Evolutionary conservation across 805 yeast species (phyloP).

Genomic region (Ogataea thermomethanolica): DNA sequence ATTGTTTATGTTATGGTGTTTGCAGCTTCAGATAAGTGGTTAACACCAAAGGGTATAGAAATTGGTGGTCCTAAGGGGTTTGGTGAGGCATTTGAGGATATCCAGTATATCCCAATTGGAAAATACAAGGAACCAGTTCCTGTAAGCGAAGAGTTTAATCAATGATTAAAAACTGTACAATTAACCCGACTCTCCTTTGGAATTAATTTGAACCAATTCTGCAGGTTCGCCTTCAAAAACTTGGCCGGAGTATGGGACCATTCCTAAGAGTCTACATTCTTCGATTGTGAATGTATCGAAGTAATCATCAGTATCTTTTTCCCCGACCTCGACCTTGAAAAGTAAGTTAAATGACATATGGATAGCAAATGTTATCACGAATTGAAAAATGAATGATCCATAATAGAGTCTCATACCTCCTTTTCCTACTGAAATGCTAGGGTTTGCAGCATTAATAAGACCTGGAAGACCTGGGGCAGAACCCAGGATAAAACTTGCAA

Average conservation of each 20-base stretch:
- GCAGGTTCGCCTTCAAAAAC: slow-evolving; percentile 3
- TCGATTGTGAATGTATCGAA: slow-evolving; percentile 31
- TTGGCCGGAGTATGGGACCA: slow-evolving; percentile 21
- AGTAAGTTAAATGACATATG: slow-evolving; percentile 34
- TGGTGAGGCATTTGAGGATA: slow-evolving; percentile 31
- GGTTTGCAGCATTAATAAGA: slow-evolving; percentile 32
- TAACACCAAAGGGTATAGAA: slow-evolving; percentile 33
- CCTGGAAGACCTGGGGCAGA: slow-evolving; percentile 52
- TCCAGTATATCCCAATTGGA: slow-evolving; percentile 38
- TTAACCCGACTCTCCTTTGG: neutral
- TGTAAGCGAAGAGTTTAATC: slow-evolving; percentile 10
- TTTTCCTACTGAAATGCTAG: slow-evolving; percentile 19
- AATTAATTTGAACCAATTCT: neutral
- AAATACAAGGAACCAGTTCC: slow-evolving; percentile 22
- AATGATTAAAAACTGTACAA: neutral
- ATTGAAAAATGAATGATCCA: slow-evolving; percentile 43
- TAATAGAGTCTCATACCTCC: slow-evolving; percentile 42
- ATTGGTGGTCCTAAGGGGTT: slow-evolving; percentile 40
- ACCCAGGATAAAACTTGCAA: slow-evolving; percentile 37
- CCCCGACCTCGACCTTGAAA: slow-evolving; percentile 25
- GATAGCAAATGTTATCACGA: slow-evolving; percentile 36
- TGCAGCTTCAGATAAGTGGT: slow-evolving; percentile 36
- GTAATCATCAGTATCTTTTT: slow-evolving; percentile 32
- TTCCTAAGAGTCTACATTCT: slow-evolving; percentile 32
- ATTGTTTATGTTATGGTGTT: slow-evolving; percentile 38